Percentiles rank a stretch among this genome's conserved stretches.
Evolutionary conservation across 2,329 filamentous ascomycete species (phyloP).

Genomic region (Teratosphaeriaceae sp.): DNA sequence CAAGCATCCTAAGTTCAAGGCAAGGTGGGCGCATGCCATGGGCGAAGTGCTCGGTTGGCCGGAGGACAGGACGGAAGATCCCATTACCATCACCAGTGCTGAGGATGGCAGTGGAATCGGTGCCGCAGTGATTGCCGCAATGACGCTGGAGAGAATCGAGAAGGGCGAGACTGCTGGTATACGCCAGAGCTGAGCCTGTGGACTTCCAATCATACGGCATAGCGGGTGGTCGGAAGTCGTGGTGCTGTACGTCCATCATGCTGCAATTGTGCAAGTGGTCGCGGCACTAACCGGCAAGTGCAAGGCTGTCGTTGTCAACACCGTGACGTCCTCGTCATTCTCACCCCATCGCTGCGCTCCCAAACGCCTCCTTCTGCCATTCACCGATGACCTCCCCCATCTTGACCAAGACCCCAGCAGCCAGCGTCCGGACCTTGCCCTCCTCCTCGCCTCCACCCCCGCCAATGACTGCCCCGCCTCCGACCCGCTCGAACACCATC

Average conservation of each 20-base stretch:
- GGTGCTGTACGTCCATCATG: too few species aligned
- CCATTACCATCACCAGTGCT: conserved; percentile 33
- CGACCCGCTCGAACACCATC: conserved; percentile 57
- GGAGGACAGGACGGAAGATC: conserved; percentile 22
- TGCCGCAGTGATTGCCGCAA: conserved; percentile 30
- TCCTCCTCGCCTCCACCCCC: conserved; percentile 63
- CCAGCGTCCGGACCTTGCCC: conserved; percentile 70
- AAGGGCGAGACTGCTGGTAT: conserved; percentile 12
- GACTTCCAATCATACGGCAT: too few species aligned
- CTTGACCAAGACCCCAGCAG: conserved; percentile 70
- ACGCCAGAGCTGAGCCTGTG: neutral
- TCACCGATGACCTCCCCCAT: conserved; percentile 75
- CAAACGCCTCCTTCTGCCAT: conserved; percentile 70
- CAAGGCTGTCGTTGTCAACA: too few species aligned
- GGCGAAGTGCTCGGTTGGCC: conserved; percentile 34
- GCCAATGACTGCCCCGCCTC: conserved; percentile 30
- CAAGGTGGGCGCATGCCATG: conserved; percentile 34
- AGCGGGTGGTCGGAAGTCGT: too few species aligned
- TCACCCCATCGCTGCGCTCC: conserved; percentile 28
- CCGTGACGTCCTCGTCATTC: too few species aligned
- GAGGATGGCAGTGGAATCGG: conserved; percentile 38
- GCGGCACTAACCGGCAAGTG: too few species aligned
- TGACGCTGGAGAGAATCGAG: conserved; percentile 25
- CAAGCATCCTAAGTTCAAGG: conserved; percentile 37
- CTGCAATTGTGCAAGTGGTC: too few species aligned